These are phyloP conservation scores for Phytophthora brassicae DNA, from an alignment of 352 stramenopile species.

Conservation along the genomic window DNA sequence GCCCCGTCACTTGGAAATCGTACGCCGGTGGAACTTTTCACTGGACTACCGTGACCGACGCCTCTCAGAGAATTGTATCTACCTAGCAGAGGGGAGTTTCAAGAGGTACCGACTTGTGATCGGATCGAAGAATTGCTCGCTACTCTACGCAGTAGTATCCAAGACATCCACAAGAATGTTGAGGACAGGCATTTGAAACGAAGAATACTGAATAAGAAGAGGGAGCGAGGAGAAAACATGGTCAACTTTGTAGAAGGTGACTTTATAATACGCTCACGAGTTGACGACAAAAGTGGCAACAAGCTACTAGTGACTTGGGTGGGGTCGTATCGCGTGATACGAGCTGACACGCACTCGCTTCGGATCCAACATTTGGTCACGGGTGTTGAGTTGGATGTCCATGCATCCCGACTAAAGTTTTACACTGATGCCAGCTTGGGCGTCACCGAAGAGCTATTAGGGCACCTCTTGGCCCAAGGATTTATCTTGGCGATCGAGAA, in stretches of 20 bases:
- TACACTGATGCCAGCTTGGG: constrained; percentile 6
- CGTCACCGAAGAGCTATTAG: constrained; percentile 8
- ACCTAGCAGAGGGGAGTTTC: neutral
- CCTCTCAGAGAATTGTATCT: constrained; percentile 13
- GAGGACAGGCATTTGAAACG: constrained; percentile 2
- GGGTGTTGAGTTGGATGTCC: constrained; percentile 3
- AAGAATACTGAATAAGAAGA: constrained; percentile 5
- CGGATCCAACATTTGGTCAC: constrained; percentile 7
- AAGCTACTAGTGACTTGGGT: constrained; percentile 9
- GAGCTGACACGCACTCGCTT: constrained; percentile 9
- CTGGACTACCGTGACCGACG: constrained; percentile 1
- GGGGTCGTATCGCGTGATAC: constrained; percentile 3
- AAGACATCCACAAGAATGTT: constrained; percentile 6
- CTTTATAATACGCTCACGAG: constrained; percentile 5
- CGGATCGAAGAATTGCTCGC: neutral
- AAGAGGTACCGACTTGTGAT: neutral
- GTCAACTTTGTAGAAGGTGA: constrained; percentile 14
- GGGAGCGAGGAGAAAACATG: neutral
- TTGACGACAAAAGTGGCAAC: constrained; percentile 6
- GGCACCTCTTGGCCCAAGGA: constrained; percentile 8
- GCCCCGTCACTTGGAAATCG: constrained; percentile 19
- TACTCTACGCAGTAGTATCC: too few species aligned
- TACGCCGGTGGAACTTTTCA: constrained; percentile 26
- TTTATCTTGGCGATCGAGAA: neutral
- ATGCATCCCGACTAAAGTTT: constrained; percentile 12